phyloP scores from a whole-genome alignment of 176 grass and related monocot genomes.

The Pontederia paniculata region DNA sequence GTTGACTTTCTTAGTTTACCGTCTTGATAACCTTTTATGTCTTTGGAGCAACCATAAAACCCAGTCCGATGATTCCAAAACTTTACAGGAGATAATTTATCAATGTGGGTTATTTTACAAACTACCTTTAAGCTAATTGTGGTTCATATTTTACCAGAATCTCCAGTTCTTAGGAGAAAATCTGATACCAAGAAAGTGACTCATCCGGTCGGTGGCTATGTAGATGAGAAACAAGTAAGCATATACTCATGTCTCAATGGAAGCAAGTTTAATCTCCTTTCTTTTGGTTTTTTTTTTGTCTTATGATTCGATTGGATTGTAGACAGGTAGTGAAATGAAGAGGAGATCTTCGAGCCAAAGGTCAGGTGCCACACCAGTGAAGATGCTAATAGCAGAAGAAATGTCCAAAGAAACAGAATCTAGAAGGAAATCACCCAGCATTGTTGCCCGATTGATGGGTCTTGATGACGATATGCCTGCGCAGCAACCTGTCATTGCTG shows the following conservation, averaged over 20 bases:
- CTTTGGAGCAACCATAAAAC: too few relatives aligned
- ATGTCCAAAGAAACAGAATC: slow-evolving; percentile 44
- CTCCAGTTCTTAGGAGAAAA: slow-evolving; percentile 3
- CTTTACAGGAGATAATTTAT: not conserved
- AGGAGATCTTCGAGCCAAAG: slow-evolving; percentile 39
- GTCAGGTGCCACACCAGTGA: slow-evolving; percentile 42
- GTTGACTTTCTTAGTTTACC: too few relatives aligned
- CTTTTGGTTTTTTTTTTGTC: slow-evolving; percentile 9
- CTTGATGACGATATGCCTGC: slow-evolving; percentile 66
- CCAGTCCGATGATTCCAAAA: not conserved
- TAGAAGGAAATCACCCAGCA: slow-evolving; percentile 52
- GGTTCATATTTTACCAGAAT: not conserved
- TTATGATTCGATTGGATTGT: slow-evolving; percentile 8
- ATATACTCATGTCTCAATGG: not conserved
- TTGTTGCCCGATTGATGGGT: slow-evolving; percentile 91
- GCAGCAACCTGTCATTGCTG: slow-evolving; percentile 29
- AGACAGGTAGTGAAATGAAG: slow-evolving; percentile 12
- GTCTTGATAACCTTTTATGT: too few relatives aligned
- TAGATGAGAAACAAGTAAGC: slow-evolving; percentile 10
- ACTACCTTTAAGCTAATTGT: not conserved
- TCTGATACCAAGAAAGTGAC: not conserved
- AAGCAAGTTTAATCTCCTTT: not conserved
- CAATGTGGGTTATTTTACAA: not conserved
- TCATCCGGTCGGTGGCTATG: not conserved
- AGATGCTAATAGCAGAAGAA: slow-evolving; percentile 50